Evolutionary conservation across 2,329 filamentous ascomycete species (phyloP).

Genomic region (Sporothrix schenckii): DNA sequence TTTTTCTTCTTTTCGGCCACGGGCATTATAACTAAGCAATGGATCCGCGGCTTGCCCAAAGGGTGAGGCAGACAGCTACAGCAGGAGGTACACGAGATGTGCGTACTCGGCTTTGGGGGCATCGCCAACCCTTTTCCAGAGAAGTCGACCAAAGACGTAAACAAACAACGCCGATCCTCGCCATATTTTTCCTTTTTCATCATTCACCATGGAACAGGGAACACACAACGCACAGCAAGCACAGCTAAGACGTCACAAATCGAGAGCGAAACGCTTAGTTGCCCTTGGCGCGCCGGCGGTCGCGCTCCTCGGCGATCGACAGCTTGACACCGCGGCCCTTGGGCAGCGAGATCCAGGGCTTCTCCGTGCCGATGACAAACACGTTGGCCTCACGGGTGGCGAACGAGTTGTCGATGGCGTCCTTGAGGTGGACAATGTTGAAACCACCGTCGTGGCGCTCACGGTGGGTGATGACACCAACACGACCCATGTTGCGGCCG

Average conservation of each 20-base stretch:
- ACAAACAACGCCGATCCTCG: constrained; percentile 31
- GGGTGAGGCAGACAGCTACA: constrained; percentile 20
- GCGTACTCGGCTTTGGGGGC: neutral
- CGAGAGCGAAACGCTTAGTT: constrained; percentile 41
- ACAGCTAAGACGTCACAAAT: neutral
- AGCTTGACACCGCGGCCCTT: constrained; percentile 99
- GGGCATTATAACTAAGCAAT: neutral
- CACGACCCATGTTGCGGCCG: constrained; percentile 99
- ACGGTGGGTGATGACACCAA: constrained; percentile 99
- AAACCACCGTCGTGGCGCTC: constrained; percentile 99
- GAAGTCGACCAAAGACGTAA: constrained; percentile 13
- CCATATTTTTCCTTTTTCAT: constrained; percentile 14
- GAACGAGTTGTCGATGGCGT: constrained; percentile 99
- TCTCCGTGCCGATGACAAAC: constrained; percentile 97
- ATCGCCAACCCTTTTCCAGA: neutral
- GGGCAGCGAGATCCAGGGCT: constrained; percentile 98
- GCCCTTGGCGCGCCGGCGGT: constrained; percentile 81
- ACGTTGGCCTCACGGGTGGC: constrained; percentile 99
- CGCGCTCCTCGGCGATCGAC: constrained; percentile 97
- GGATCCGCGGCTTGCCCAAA: neutral
- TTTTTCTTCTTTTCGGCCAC: constrained; percentile 27
- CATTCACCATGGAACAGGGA: neutral
- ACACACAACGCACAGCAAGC: neutral
- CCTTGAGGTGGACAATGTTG: constrained; percentile 99
- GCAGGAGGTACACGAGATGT: neutral